phyloP scores from a whole-genome alignment of 371 early-diverging fungal species.

The Smittium mucronatum region DNA sequence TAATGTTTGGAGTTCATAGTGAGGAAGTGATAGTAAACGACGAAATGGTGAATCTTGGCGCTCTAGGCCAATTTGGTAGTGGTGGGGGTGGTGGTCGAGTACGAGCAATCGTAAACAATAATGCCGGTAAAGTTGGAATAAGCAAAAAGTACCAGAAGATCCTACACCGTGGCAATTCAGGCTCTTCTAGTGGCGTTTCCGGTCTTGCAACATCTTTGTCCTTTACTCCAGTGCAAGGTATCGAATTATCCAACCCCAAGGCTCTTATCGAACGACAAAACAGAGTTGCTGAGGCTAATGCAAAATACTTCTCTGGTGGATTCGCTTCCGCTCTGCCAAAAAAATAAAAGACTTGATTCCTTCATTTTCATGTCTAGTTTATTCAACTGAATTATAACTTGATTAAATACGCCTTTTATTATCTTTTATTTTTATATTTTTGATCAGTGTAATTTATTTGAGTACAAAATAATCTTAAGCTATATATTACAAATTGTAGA shows the following conservation, averaged over 20 bases:
- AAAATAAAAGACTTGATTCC: too few relatives aligned
- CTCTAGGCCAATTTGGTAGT: slow-evolving; percentile 59
- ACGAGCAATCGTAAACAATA: slow-evolving; percentile 50
- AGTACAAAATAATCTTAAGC: too few relatives aligned
- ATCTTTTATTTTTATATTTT: too few relatives aligned
- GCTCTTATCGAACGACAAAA: slow-evolving; percentile 39
- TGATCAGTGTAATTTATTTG: too few relatives aligned
- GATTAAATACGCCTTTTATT: too few relatives aligned
- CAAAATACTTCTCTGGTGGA: slow-evolving; percentile 69
- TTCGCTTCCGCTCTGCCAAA: slow-evolving; percentile 44
- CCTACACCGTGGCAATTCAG: slow-evolving; percentile 28
- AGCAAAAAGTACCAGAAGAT: slow-evolving; percentile 44
- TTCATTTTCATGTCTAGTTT: too few relatives aligned
- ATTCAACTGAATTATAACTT: too few relatives aligned
- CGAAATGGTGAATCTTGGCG: slow-evolving; percentile 78
- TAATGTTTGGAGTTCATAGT: slow-evolving; percentile 84
- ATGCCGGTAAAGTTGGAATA: slow-evolving; percentile 36
- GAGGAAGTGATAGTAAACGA: slow-evolving; percentile 74
- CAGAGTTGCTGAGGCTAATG: slow-evolving; percentile 50
- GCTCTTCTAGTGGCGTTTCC: slow-evolving; percentile 37
- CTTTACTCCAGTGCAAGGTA: slow-evolving; percentile 91
- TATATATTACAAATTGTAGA: too few relatives aligned
- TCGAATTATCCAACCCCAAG: slow-evolving; percentile 85
- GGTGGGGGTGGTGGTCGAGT: slow-evolving; percentile 62
- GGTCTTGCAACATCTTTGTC: slow-evolving; percentile 84